These are phyloP conservation scores for Teratosphaeria nubilosa DNA, from an alignment of 2,329 filamentous ascomycete species.

Conservation along the genomic window DNA sequence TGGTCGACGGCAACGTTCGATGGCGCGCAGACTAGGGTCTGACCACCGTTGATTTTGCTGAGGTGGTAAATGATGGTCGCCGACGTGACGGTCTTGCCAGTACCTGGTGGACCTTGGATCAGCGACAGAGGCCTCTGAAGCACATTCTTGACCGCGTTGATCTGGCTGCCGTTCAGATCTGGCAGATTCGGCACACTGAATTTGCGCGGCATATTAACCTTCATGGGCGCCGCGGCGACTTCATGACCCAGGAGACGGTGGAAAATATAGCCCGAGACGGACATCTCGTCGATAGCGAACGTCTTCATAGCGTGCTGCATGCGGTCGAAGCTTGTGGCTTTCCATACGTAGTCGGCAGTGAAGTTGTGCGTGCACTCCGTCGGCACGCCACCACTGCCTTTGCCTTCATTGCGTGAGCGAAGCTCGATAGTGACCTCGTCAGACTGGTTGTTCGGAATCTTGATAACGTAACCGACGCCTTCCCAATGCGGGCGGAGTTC, in stretches of 20 bases:
- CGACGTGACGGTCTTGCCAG: slow-evolving; percentile 96
- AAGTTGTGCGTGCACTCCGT: slow-evolving; percentile 97
- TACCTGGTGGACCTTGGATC: slow-evolving; percentile 93
- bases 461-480: slow-evolving; percentile 96
- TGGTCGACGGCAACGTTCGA: slow-evolving; percentile 98
- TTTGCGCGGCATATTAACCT: slow-evolving; percentile 89
- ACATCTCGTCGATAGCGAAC: slow-evolving; percentile 95
- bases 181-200: slow-evolving; percentile 91
- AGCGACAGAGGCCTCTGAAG: slow-evolving; percentile 86
- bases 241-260: slow-evolving; percentile 93
- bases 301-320: slow-evolving; percentile 99
- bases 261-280: slow-evolving; percentile 97
- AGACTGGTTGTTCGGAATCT: slow-evolving; percentile 98
- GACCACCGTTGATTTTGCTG: slow-evolving; percentile 86
- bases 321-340: slow-evolving; percentile 95
- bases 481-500: slow-evolving; percentile 90
- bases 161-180: slow-evolving; percentile 90
- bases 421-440: slow-evolving; percentile 95
- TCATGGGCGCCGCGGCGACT: slow-evolving; percentile 88
- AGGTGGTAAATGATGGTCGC: slow-evolving; percentile 98
- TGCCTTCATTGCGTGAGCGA: slow-evolving; percentile 59
- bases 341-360: slow-evolving; percentile 98
- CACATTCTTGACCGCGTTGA: slow-evolving; percentile 91
- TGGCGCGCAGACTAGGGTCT: slow-evolving; percentile 90
- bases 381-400: slow-evolving; percentile 59